Conservation (phyloP, 768 basidiomycete genomes). For the Lyophyllum atratum region DNA sequence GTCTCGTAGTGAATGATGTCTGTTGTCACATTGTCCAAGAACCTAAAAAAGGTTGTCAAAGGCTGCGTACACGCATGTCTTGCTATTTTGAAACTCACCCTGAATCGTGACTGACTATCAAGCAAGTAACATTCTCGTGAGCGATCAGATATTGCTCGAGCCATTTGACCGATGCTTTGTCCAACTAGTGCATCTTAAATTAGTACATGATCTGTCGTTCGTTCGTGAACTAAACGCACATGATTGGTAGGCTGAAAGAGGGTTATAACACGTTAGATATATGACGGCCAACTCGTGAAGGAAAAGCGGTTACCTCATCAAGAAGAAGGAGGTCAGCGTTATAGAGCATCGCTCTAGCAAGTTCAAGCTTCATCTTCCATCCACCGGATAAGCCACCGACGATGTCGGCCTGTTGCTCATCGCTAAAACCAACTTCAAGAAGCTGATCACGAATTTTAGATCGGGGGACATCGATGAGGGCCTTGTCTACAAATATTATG, state of each 20-base stretch:
- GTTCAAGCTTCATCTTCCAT: slow-evolving; percentile 99
- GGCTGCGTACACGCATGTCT: slow-evolving; percentile 4
- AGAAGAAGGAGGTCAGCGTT: slow-evolving; percentile 84
- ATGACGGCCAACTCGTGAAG: background rate
- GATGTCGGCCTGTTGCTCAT: slow-evolving; percentile 76
- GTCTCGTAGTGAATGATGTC: slow-evolving; percentile 97
- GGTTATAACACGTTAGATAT: slow-evolving; percentile 1
- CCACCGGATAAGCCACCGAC: slow-evolving; percentile 94
- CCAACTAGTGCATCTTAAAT: slow-evolving; percentile 50
- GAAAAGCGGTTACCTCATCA: slow-evolving; percentile 63
- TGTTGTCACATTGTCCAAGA: slow-evolving; percentile 93
- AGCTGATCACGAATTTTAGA: slow-evolving; percentile 80
- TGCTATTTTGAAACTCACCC: slow-evolving; percentile 52
- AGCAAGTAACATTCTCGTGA: slow-evolving; percentile 83
- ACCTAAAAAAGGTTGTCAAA: slow-evolving; percentile 45
- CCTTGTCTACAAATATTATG: slow-evolving; percentile 54
- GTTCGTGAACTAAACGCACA: slow-evolving; percentile 44
- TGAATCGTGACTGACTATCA: slow-evolving; percentile 97
- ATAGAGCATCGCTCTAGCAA: slow-evolving; percentile 95
- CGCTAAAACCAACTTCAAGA: slow-evolving; percentile 88
- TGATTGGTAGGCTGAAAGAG: slow-evolving; percentile 81
- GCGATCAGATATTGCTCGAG: slow-evolving; percentile 84
- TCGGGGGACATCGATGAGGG: slow-evolving; percentile 60
- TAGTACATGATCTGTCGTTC: background rate
- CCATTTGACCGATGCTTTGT: slow-evolving; percentile 87